Evolutionary conservation across 139 green algal genomes (phyloP).

Genomic region (Chlamydomonas applanata): DNA sequence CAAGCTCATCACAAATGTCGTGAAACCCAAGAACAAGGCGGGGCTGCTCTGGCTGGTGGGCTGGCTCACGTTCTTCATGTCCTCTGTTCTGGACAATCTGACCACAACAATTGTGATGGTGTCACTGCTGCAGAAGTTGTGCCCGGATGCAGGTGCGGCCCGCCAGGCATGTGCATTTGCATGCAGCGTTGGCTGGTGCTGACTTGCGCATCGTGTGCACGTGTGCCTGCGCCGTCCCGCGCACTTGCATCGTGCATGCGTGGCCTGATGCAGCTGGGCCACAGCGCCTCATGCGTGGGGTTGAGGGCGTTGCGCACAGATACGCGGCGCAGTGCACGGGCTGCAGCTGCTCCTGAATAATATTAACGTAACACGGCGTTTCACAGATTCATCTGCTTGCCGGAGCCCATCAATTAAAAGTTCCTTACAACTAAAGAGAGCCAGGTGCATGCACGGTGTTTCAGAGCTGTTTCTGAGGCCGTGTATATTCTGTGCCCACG

Average conservation of each 20-base stretch:
- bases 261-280: neutral
- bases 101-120: conserved; percentile 81
- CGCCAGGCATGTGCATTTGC: neutral
- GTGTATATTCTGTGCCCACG: neutral
- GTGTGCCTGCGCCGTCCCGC: too few relatives aligned
- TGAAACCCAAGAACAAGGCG: conserved; percentile 34
- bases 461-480: too few relatives aligned
- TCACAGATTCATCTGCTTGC: too few relatives aligned
- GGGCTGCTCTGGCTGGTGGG: conserved; percentile 38
- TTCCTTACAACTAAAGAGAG: too few relatives aligned
- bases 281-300: too few relatives aligned
- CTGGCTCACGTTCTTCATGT: conserved; percentile 63
- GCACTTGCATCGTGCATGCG: neutral
- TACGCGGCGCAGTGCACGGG: too few relatives aligned
- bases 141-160: conserved; percentile 35
- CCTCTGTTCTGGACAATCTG: conserved; percentile 71
- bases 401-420: too few relatives aligned
- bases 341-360: too few relatives aligned
- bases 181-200: neutral
- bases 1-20: conserved; percentile 58
- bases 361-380: too few relatives aligned
- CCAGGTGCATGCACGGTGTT: too few relatives aligned
- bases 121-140: conserved; percentile 56
- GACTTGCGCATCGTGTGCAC: too few relatives aligned
- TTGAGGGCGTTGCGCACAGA: too few relatives aligned